These are phyloP conservation scores for Vanrija sp. DNA, from an alignment of 1,284 basidiomycete genomes.

Conservation along the genomic window DNA sequence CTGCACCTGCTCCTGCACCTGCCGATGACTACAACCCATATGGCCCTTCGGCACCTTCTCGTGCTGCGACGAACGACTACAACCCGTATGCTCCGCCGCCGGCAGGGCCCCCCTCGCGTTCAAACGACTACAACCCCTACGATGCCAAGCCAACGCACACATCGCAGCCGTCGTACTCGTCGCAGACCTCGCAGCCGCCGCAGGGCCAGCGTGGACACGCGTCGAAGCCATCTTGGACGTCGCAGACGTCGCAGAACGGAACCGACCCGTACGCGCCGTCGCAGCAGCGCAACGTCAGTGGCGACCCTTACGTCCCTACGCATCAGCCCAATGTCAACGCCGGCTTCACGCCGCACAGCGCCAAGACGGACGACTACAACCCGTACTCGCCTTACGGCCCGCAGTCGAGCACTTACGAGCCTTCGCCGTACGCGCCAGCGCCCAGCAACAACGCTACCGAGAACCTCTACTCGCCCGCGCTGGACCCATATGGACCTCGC, in stretches of 20 bases:
- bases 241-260: neutral
- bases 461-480: slow-evolving; percentile 13
- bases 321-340: too few relatives aligned
- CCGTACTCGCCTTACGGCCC: slow-evolving; percentile 2
- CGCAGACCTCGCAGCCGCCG: neutral
- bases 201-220: neutral
- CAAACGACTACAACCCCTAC: neutral
- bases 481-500: slow-evolving; percentile 20
- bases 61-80: neutral
- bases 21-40: slow-evolving; percentile 1
- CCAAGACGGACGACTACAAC: neutral
- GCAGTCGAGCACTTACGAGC: slow-evolving; percentile 15
- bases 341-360: neutral
- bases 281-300: neutral
- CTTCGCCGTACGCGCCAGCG: slow-evolving; percentile 18
- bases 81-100: neutral
- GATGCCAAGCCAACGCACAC: neutral
- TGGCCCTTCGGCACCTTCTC: neutral
- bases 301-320: neutral
- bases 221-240: too few relatives aligned
- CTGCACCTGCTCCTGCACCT: too few relatives aligned
- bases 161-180: neutral
- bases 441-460: slow-evolving; percentile 2
- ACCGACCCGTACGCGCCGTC: neutral
- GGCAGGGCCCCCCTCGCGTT: neutral